Evolutionary conservation across 495 filamentous ascomycete genomes (phyloP), one percentile per base, ranked within the genome.

Genomic region (Penicillium roqueforti): DNA sequence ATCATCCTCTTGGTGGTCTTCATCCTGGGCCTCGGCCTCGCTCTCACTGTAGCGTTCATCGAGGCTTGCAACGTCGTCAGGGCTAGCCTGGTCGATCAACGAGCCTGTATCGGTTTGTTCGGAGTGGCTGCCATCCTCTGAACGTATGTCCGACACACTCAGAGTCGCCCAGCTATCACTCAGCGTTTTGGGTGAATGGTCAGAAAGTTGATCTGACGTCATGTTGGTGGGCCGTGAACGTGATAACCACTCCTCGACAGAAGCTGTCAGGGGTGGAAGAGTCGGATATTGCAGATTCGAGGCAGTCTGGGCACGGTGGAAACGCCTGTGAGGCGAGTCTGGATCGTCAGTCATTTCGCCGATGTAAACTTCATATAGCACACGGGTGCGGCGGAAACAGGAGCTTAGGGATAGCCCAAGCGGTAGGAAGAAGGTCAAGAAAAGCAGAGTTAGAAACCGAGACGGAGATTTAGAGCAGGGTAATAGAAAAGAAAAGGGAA

Each of bases 121-220:
- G 1, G 75, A 78, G 19, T 65, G 74, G 51, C 61, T 67, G 25
- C 69, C 75, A 60, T 78, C 73, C 46, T 78, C 75, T 3, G 73
- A 76, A 42, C 72, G 69, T 19, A 69, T 54, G 54, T 78, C 74
- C 11, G 74, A 76, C 3, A 66, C 68, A 51, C 75, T 78, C 44
- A 78, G 58, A 3, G 69, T 75, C 4, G 75, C 73, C 75, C 75
- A 78, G 60, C 75, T 78, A 32, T 77, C 75, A 53, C 74, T 73
- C 48, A 78, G 55, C 18, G 72, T 61, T 25, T 62, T 73, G 26
- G 60, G 29, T 6, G 58, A 43, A 31, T 62, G 58, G 4, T 70
- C 67, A 4, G 51, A 22, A 20, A 47, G 41, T 18, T 44, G 53
- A 39, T 65, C 67, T 66, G 69, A 71, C 62, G 69, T 68, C 69